phyloP scores from a whole-genome alignment of 495 filamentous ascomycete genomes.

The Rostrohypoxylon terebratum region DNA sequence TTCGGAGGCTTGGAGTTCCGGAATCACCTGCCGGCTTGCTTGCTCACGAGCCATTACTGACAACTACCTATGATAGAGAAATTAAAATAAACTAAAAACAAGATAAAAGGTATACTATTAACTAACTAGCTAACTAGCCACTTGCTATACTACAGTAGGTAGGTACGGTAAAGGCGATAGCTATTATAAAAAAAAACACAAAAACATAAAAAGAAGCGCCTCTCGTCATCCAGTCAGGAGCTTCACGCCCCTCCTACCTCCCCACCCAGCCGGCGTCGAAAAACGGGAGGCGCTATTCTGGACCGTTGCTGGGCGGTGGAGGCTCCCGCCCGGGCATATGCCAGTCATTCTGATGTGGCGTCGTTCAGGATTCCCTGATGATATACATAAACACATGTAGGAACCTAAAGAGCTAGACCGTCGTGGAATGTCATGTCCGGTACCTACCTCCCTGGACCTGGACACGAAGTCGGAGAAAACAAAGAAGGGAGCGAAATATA shows the following conservation, averaged over 20 bases:
- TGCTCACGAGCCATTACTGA: constrained; percentile 14
- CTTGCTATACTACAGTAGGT: not conserved
- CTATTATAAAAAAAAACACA: not conserved
- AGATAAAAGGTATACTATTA: not conserved
- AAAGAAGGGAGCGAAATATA: not conserved
- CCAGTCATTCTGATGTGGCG: constrained; percentile 44
- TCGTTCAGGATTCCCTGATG: constrained; percentile 38
- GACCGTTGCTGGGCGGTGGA: constrained; percentile 35
- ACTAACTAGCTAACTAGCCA: not conserved
- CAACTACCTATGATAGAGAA: not conserved
- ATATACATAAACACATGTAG: constrained; percentile 33
- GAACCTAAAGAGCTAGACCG: not conserved
- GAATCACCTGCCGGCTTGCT: constrained; percentile 26
- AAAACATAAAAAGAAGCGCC: not conserved
- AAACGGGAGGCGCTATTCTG: constrained; percentile 29
- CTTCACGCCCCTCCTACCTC: constrained; percentile 10
- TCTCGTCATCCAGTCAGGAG: constrained; percentile 9
- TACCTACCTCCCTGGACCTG: not conserved
- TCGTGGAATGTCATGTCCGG: not conserved
- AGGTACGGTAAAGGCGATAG: not conserved
- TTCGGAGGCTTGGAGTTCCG: constrained; percentile 13
- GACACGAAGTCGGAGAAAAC: not conserved
- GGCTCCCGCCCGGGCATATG: constrained; percentile 43
- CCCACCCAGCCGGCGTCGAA: constrained; percentile 7
- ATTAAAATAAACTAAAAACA: not conserved